Evolutionary conservation across 202 grass and related monocot species (phyloP), one percentile per base, ranked within the genome.

Genomic region (Alloteropsis angusta): DNA sequence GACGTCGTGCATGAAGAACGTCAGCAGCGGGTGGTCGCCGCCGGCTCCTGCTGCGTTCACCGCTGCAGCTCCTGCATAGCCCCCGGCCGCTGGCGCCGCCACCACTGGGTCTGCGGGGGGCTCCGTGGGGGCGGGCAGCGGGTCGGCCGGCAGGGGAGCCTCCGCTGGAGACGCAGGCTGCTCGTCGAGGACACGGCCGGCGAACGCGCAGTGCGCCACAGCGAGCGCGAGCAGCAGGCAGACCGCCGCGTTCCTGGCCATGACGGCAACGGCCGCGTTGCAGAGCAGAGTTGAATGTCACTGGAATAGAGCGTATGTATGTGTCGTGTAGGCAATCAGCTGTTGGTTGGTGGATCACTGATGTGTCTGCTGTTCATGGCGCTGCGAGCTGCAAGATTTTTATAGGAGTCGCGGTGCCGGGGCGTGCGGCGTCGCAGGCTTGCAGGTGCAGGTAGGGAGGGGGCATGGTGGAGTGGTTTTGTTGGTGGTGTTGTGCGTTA

Each of bases 1-100:
- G 36, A 92, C 86, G 68, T 96, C 89, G 34, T 88, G 93, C 93
- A 96, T 96, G 87, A 92, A 92, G 84, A 96, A 96, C 32, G 75
- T 92, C 46, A 96, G 55, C 46, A 96, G 55, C 11, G 84, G 84
- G 21, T 64, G 42, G 22, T 58, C 54, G 5, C 71, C 49, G 6
- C 21, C 39, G 23, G 35, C 35, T 36, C 45, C 69, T 2, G 60
- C 74, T 5, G 25, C 65, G 71, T 32, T 60, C 18, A 6, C 38
- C 17, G 42, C 60, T 0, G 76, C 42, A 6, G 71, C 26, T 34
- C 47, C 69, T 50, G 26, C 60, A 26, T 30, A 63, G 44, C 64
- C 25, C 18, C 58, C 50, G 22, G 38, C 80, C 17, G 34, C 26
- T 28, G 55, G 62, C 21, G 59, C 56, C 4, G 28, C 62, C 15